Conservation (phyloP, 192 early-diverging fungal species). For the Coemansia sp. region DNA sequence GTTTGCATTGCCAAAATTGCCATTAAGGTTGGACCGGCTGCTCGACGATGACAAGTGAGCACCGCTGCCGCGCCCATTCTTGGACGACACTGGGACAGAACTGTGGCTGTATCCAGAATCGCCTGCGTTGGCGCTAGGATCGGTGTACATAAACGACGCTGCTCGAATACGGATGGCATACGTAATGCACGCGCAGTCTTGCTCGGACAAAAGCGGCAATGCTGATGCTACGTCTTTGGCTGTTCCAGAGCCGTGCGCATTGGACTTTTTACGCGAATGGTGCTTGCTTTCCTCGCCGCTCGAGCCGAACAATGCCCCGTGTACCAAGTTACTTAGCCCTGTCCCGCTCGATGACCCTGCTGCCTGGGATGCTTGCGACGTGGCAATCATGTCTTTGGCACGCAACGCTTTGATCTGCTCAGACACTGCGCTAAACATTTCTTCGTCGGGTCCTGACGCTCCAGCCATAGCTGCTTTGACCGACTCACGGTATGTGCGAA, state of each 20-base stretch:
- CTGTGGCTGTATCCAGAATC: conserved; percentile 18
- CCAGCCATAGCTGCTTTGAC: conserved; percentile 50
- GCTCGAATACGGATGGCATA: conserved; percentile 52
- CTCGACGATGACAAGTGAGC: conserved; percentile 15
- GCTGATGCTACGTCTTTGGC: conserved; percentile 19
- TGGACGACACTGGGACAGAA: conserved; percentile 37
- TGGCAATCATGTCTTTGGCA: conserved; percentile 40
- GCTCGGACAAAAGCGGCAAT: conserved; percentile 36
- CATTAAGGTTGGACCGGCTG: conserved; percentile 6
- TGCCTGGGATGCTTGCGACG: conserved; percentile 22
- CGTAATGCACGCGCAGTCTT: conserved; percentile 54
- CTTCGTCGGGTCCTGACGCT: conserved; percentile 49
- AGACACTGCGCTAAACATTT: conserved; percentile 35
- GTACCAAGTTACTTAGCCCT: conserved; percentile 39
- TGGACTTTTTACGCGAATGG: conserved; percentile 48
- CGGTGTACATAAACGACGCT: conserved; percentile 48
- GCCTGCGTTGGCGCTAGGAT: conserved; percentile 23
- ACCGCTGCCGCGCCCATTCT: conserved; percentile 35
- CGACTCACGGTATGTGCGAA: conserved; percentile 54
- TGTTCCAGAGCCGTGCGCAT: conserved; percentile 14
- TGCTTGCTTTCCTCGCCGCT: conserved; percentile 29
- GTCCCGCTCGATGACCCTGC: conserved; percentile 12
- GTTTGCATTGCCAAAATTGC: conserved; percentile 10
- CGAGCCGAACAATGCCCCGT: conserved; percentile 43
- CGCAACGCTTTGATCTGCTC: conserved; percentile 50